Base-by-base conservation (phyloP, 2,329 filamentous ascomycete genomes). In the Botrytis elliptica region DNA sequence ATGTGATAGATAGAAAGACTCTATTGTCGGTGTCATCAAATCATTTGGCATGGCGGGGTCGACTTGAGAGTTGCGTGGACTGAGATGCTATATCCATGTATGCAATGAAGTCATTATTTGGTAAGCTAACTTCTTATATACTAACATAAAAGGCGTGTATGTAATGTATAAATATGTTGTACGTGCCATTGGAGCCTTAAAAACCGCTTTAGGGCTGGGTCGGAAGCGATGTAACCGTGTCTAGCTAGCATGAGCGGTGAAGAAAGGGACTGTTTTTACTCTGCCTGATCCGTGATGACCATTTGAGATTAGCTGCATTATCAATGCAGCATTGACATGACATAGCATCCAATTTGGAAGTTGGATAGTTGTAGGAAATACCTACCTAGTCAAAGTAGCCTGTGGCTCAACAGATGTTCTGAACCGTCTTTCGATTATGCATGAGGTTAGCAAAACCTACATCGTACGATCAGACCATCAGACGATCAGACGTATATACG, bases 61-160 rank as follows among this genome's bases (percentile, higher is more conserved):
- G 36, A 33, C 65, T 57, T 25, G 65, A 42, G 36, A 29, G 65
- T 29, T n/a, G 36, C 52, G 25, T 55, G 65, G 22, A 25, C 25
- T 29, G 36, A 40, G 65, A 55, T 40, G n/a, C 46, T 22, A 55
- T 42, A 55, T 68, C 46, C 46, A 68, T 68, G 65, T 57, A 40
- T 68, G 33, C 8, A 12, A 57, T 68, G 65, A 68, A 68, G 65
- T 42, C 46, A 68, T 68, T 55, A 40, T 55, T 57, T 68, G 18
- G 29, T 55, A 68, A 55, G 38, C 33, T 29, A 68, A 16, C 20
- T 29, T 49, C n/a, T 55, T 36, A 40, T 29, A 40, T 40, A 29
- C 16, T 49, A 55, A 68, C 9, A 68, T 12, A 29, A 64, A 40
- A 29, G 16, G n/a, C 49, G 36, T 33, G 52, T 33, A 57, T 57